Conservation (phyloP, 2,329 filamentous ascomycete genomes). For the Dothidotthia symphoricarpi region DNA sequence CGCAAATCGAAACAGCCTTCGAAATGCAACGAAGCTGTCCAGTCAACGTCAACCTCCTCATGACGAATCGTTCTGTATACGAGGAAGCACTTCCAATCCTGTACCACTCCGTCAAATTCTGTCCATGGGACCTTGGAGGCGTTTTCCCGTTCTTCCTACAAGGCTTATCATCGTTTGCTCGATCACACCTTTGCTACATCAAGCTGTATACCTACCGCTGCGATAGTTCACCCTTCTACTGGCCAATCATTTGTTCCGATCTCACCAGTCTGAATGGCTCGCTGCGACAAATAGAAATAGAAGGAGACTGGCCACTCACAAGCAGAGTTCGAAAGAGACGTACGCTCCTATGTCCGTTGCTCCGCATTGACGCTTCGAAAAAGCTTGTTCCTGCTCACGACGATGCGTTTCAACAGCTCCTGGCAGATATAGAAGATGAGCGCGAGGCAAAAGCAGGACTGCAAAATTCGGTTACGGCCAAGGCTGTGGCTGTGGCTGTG, state of each 20-base stretch:
- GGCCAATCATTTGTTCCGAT: conserved; percentile 29
- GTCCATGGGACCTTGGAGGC: conserved; percentile 12
- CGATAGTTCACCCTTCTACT: conserved; percentile 16
- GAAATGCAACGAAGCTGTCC: not conserved
- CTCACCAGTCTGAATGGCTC: conserved; percentile 15
- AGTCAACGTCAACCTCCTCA: conserved; percentile 14
- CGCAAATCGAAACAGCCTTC: conserved; percentile 7
- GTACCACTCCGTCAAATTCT: conserved; percentile 18
- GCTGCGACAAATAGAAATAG: conserved; percentile 15
- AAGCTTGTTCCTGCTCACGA: conserved; percentile 8
- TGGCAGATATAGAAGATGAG: conserved; percentile 6
- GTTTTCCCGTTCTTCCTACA: conserved; percentile 23
- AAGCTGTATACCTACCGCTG: conserved; percentile 7
- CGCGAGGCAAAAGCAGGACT: conserved; percentile 4
- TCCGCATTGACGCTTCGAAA: conserved; percentile 23
- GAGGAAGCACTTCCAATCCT: conserved; percentile 28
- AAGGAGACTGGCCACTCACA: conserved; percentile 6
- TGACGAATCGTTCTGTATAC: conserved; percentile 17
- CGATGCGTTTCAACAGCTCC: conserved; percentile 4
- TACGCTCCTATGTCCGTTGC: conserved; percentile 16
- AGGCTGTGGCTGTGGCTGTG: conserved; percentile 3
- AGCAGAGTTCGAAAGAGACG: not conserved
- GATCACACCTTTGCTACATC: conserved; percentile 18
- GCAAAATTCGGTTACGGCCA: not conserved
- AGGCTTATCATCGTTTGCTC: conserved; percentile 13